phyloP scores from a whole-genome alignment of 108 stramenopile species.

The Chaetoceros muelleri region DNA sequence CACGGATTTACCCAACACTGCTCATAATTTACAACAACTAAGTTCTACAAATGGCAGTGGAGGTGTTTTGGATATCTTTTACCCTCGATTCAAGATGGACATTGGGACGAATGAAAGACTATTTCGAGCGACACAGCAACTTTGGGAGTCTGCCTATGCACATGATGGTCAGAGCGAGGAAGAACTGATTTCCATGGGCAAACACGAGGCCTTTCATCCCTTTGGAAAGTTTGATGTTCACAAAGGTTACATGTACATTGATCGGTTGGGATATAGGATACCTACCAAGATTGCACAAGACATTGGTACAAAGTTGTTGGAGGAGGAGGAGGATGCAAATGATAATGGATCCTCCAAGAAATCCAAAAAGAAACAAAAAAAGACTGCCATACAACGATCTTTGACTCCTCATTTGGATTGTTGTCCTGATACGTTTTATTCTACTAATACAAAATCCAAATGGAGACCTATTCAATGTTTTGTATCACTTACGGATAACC shows the following conservation, averaged over 20 bases:
- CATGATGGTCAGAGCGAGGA: slow-evolving; percentile 39
- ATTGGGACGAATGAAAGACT: slow-evolving; percentile 52
- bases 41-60: slow-evolving; percentile 80
- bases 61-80: slow-evolving; percentile 87
- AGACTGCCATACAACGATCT: slow-evolving; percentile 62
- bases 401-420: slow-evolving; percentile 93
- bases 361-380: slow-evolving; percentile 35
- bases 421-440: slow-evolving; percentile 69
- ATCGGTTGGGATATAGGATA: slow-evolving; percentile 81
- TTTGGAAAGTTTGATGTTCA: slow-evolving; percentile 58
- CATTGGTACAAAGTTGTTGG: slow-evolving; percentile 26
- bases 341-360: background rate
- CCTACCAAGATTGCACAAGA: slow-evolving; percentile 53
- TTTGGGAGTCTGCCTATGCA: slow-evolving; percentile 74
- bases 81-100: slow-evolving; percentile 72
- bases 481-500: slow-evolving; percentile 72
- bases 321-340: background rate
- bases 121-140: slow-evolving; percentile 50
- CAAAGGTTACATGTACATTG: slow-evolving; percentile 76
- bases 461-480: slow-evolving; percentile 94
- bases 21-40: slow-evolving; percentile 24
- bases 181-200: slow-evolving; percentile 9
- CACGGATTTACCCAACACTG: slow-evolving; percentile 34
- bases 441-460: slow-evolving; percentile 31
- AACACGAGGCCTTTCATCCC: slow-evolving; percentile 27